Conservation (phyloP, 2,329 filamentous ascomycete species). For the Lithohypha guttulata region DNA sequence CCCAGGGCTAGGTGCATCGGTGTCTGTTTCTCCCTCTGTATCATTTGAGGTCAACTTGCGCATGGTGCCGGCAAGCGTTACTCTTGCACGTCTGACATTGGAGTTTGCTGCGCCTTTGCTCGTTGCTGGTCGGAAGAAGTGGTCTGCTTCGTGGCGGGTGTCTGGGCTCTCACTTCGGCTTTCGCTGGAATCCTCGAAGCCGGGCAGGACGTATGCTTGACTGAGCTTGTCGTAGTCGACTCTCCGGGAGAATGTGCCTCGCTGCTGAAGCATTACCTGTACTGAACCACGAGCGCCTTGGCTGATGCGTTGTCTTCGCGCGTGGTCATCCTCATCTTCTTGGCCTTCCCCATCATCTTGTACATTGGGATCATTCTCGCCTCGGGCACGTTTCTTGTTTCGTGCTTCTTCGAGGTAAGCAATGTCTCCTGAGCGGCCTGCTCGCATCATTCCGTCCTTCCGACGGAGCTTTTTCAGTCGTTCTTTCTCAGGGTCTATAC, state of each 20-base stretch:
- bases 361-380: background rate
- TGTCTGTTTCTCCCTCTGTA: constrained; percentile 3
- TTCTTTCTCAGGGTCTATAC: constrained; percentile 23
- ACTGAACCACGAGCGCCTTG: constrained; percentile 17
- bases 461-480: constrained; percentile 33
- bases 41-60: background rate
- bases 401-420: constrained; percentile 40
- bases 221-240: constrained; percentile 20
- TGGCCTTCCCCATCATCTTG: constrained; percentile 4
- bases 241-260: constrained; percentile 18
- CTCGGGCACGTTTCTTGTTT: constrained; percentile 43
- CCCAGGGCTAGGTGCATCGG: background rate
- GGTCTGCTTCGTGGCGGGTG: too few species aligned
- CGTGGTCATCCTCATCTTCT: constrained; percentile 7
- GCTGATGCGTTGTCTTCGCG: background rate
- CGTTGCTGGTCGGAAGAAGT: constrained; percentile 8
- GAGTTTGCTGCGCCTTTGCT: background rate
- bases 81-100: constrained; percentile 3
- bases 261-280: constrained; percentile 19
- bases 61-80: background rate
- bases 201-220: constrained; percentile 15
- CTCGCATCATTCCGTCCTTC: constrained; percentile 34
- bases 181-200: constrained; percentile 8
- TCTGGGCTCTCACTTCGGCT: constrained; percentile 3
- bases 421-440: constrained; percentile 37